Evolutionary conservation across 2,329 filamentous ascomycete species (phyloP), one percentile per base, ranked within the genome.

Genomic region (Ambrosiella beaveri): DNA sequence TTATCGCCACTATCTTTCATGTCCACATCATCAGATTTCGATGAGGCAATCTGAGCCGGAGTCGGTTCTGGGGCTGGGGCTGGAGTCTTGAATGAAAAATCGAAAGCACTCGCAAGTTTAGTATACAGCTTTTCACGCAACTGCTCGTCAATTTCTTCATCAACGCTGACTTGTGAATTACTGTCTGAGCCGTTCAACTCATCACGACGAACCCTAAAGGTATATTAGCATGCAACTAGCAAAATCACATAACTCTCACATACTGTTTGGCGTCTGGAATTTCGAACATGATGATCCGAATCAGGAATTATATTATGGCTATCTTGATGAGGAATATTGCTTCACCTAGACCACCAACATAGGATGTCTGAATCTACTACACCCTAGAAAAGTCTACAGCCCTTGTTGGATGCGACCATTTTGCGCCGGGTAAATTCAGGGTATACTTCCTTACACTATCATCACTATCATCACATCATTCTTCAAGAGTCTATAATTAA

Each of bases 181-280:
- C 13, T 37, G 51, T 66, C 67, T 9, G 71, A 71, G 52, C 66
- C 68, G 59, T 71, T 70, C 17, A 82, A 67, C 44, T 82, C 77
- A 62, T 76, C 72, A 57, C 80, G 73, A 37, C 79, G 74, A 57
- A 82, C 74, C 62, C 79, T 80, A 57, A 27, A 27, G 13, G 35
- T 50, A 35, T 4, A 38, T 57, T 56, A 55, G 59, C 7, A 52
- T 13, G 40, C 38, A 61, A 27, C 3, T 8, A 8, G 15, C 13
- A n/a, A 13, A 5, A 9, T 13, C 41, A 45, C 35, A 17, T 3
- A 51, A 8, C 37, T 57, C 17, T 15, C 36, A 47, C 70, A 61
- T 66, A 78, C 76, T 75, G 71, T 65, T 78, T 79, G 53, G 75
- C 74, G 58, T 76, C 70, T 39, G 76, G 75, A 7, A 27, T 27